A percentile compares a stretch with the other conserved stretches of the same genome.
These are phyloP conservation scores for Sarocladiaceae sp. DNA, from an alignment of 2,329 filamentous ascomycete species.

Conservation along the genomic window DNA sequence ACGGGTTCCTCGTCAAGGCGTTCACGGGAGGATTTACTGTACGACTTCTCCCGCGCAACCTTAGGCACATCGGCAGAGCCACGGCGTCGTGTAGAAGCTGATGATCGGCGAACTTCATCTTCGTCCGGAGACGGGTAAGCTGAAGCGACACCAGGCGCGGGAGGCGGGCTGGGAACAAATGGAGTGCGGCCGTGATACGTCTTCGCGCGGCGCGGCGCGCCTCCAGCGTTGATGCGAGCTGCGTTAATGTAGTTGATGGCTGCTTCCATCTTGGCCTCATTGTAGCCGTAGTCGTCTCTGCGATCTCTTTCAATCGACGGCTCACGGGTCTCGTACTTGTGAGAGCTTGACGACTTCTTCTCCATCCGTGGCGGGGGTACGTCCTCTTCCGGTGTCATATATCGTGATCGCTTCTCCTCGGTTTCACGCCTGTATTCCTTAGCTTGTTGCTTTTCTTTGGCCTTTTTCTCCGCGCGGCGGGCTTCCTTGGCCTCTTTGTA, in stretches of 20 bases:
- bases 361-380: conserved; percentile 23
- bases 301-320: conserved; percentile 25
- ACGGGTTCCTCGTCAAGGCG: conserved; percentile 23
- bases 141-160: conserved; percentile 17
- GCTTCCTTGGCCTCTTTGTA: conserved; percentile 25
- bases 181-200: conserved; percentile 17
- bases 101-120: conserved; percentile 25
- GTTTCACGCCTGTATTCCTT: conserved; percentile 31
- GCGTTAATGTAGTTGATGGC: conserved; percentile 26
- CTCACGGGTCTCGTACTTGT: conserved; percentile 18
- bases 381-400: conserved; percentile 19
- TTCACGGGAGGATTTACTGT: conserved; percentile 25
- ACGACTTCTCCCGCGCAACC: conserved; percentile 21
- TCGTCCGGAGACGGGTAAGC: conserved; percentile 24
- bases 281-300: conserved; percentile 1
- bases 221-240: conserved; percentile 19
- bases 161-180: conserved; percentile 4
- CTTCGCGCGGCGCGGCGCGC: conserved; percentile 15
- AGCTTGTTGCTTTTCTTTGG: conserved; percentile 27
- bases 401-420: conserved; percentile 25
- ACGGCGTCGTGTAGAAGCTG: conserved; percentile 23
- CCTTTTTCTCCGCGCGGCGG: conserved; percentile 28
- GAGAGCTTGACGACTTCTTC: conserved; percentile 30
- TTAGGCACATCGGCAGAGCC: conserved; percentile 23
- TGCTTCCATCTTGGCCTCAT: not conserved